These are phyloP conservation scores for Papilionanthe hybrid DNA, from an alignment of 116 monocot species.

Conservation along the genomic window DNA sequence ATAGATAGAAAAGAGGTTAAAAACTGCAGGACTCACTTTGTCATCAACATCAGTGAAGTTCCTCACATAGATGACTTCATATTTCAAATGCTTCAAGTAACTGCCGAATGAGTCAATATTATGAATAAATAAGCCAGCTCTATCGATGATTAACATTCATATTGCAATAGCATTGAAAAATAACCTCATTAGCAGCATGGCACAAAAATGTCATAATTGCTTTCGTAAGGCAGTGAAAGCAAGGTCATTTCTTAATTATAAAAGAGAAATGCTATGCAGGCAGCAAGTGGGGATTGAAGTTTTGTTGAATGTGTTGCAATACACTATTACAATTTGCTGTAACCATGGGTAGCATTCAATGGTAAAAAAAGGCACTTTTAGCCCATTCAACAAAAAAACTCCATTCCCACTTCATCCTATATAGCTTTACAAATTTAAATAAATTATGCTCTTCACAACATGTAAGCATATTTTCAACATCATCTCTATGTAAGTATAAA, in stretches of 20 bases:
- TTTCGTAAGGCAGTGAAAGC: neutral
- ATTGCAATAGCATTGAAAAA: slow-evolving; percentile 5
- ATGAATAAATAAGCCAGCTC: neutral
- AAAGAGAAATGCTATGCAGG: neutral
- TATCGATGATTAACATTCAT: neutral
- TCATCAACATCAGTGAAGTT: slow-evolving; percentile 99
- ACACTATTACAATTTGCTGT: neutral
- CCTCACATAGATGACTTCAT: slow-evolving; percentile 83
- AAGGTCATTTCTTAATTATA: neutral
- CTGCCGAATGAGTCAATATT: slow-evolving; percentile 28
- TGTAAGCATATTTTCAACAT: neutral
- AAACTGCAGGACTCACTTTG: slow-evolving; percentile 47
- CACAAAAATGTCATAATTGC: neutral
- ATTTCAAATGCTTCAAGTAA: slow-evolving; percentile 68
- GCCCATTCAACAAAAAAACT: neutral
- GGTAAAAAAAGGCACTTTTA: neutral
- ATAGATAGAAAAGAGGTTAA: neutral
- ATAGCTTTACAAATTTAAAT: neutral
- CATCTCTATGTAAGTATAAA: neutral
- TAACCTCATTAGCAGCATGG: neutral
- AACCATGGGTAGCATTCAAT: neutral
- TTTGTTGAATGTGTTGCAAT: neutral
- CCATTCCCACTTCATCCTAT: neutral
- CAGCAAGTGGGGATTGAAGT: neutral
- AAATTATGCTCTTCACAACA: neutral